These are phyloP conservation scores for Mucor indicus DNA, from an alignment of 371 early-diverging fungal species.

Conservation along the genomic window DNA sequence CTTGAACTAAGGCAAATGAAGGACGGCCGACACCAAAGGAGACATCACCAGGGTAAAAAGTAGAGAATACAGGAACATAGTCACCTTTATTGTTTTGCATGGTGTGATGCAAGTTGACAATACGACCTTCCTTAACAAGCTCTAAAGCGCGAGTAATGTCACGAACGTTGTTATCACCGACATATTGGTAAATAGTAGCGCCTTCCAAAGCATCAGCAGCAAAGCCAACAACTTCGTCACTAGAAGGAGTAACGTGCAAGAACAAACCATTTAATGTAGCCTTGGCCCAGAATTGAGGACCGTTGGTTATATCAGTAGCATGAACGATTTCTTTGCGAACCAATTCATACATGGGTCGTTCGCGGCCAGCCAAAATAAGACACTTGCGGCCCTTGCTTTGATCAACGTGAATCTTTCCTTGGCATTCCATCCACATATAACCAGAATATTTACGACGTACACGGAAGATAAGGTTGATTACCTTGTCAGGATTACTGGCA, in stretches of 20 bases:
- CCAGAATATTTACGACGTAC: slow-evolving; percentile 51
- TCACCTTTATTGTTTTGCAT: slow-evolving; percentile 47
- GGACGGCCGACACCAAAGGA: slow-evolving; percentile 23
- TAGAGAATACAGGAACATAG: slow-evolving; percentile 35
- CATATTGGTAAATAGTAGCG: slow-evolving; percentile 46
- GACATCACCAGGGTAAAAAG: slow-evolving; percentile 47
- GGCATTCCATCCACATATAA: slow-evolving; percentile 64
- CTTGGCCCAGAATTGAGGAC: slow-evolving; percentile 54
- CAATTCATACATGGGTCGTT: slow-evolving; percentile 40
- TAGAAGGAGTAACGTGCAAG: slow-evolving; percentile 43
- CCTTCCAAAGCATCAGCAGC: slow-evolving; percentile 42
- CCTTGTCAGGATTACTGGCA: slow-evolving; percentile 21
- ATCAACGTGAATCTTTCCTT: slow-evolving; percentile 55
- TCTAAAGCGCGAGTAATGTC: slow-evolving; percentile 43
- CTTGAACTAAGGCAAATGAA: slow-evolving; percentile 37
- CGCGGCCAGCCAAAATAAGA: slow-evolving; percentile 58
- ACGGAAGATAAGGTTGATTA: slow-evolving; percentile 56
- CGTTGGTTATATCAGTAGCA: slow-evolving; percentile 10
- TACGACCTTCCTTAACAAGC: slow-evolving; percentile 37
- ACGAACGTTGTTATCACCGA: slow-evolving; percentile 47
- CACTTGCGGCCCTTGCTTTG: slow-evolving; percentile 62
- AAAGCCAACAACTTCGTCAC: slow-evolving; percentile 38
- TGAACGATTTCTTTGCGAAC: slow-evolving; percentile 27
- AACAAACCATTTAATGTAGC: slow-evolving; percentile 53
- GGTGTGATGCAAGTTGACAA: slow-evolving; percentile 34